Percentiles rank a stretch among this genome's conserved stretches.
These are phyloP conservation scores for Tylopilus subfusipes DNA, from an alignment of 768 basidiomycete genomes.

Conservation along the genomic window DNA sequence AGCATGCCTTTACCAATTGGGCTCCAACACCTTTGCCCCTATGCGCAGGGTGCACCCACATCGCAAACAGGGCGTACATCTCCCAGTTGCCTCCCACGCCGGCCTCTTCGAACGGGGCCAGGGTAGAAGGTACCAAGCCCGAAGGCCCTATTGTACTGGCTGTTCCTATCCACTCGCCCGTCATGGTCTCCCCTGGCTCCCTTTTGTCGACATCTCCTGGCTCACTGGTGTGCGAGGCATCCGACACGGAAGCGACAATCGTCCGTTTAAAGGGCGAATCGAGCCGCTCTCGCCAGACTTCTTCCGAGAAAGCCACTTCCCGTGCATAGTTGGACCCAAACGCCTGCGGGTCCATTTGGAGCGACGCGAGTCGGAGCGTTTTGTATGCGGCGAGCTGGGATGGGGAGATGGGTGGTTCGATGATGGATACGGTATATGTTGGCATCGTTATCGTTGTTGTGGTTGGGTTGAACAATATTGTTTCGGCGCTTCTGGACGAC, in stretches of 20 bases:
- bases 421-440: constrained; percentile 16
- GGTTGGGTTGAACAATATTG: background rate
- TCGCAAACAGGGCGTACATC: constrained; percentile 18
- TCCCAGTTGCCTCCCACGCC: constrained; percentile 17
- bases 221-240: background rate
- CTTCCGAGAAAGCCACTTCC: constrained; percentile 20
- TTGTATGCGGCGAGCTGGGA: constrained; percentile 26
- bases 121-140: background rate
- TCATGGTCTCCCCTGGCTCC: background rate
- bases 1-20: constrained; percentile 13
- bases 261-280: constrained; percentile 11
- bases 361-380: constrained; percentile 19
- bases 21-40: constrained; percentile 21
- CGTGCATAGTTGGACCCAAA: constrained; percentile 24
- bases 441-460: background rate
- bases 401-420: constrained; percentile 12
- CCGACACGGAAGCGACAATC: constrained; percentile 12
- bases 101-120: constrained; percentile 12
- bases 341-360: constrained; percentile 19
- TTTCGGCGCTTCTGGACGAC: background rate
- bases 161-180: constrained; percentile 21
- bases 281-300: constrained; percentile 23
- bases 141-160: constrained; percentile 16
- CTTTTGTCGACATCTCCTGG: background rate
- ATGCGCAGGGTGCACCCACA: constrained; percentile 31